Conservation (phyloP, 768 basidiomycete species). For the Leccinum pellstonianum region DNA sequence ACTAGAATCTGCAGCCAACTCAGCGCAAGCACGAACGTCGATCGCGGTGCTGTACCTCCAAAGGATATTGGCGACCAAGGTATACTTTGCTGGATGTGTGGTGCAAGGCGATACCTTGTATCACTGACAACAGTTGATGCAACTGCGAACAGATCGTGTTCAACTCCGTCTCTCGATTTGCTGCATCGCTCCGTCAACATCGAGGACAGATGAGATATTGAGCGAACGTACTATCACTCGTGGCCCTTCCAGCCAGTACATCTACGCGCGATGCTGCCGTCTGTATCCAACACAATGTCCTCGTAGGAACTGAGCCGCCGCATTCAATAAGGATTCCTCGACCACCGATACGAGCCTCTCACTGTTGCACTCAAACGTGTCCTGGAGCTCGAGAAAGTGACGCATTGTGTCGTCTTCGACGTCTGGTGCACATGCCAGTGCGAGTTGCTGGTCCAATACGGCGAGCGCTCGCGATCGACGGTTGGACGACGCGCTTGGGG, state of each 20-base stretch:
- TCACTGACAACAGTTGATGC: slow-evolving; percentile 57
- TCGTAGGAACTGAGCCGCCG: slow-evolving; percentile 56
- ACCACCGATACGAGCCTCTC: slow-evolving; percentile 25
- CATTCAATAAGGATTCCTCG: slow-evolving; percentile 8
- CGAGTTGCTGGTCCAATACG: slow-evolving; percentile 54
- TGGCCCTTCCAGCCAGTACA: slow-evolving; percentile 42
- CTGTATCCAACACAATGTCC: slow-evolving; percentile 63
- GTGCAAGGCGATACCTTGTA: slow-evolving; percentile 75
- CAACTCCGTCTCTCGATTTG: slow-evolving; percentile 48
- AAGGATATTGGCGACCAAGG: slow-evolving; percentile 62
- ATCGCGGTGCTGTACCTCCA: slow-evolving; percentile 52
- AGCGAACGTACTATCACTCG: slow-evolving; percentile 40
- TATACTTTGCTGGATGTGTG: slow-evolving; percentile 68
- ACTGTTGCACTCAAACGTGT: slow-evolving; percentile 85
- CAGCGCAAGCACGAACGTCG: slow-evolving; percentile 4
- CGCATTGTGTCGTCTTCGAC: slow-evolving; percentile 46
- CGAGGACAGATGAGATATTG: not conserved
- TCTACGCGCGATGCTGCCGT: slow-evolving; percentile 52
- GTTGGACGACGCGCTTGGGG: slow-evolving; percentile 54
- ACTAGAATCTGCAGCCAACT: slow-evolving; percentile 58
- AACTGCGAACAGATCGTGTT: slow-evolving; percentile 51
- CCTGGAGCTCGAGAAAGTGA: slow-evolving; percentile 64
- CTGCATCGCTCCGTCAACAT: slow-evolving; percentile 24
- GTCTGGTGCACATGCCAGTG: slow-evolving; percentile 45
- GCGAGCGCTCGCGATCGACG: slow-evolving; percentile 55